Conservation (phyloP, 257 asterid species). For the Fraxinus cuspidata region DNA sequence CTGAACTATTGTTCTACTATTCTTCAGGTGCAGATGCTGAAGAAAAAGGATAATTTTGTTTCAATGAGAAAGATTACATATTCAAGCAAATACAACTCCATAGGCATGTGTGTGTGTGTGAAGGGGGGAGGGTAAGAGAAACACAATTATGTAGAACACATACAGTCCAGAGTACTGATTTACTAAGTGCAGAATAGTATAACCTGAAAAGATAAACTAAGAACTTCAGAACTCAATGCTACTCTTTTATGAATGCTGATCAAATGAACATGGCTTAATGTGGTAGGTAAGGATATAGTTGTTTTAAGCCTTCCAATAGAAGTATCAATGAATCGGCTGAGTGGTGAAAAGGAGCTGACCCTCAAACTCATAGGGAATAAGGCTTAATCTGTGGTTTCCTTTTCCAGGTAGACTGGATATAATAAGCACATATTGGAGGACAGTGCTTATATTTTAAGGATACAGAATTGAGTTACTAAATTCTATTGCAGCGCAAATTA, state of each 20-base stretch:
- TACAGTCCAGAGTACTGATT: background rate
- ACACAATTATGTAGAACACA: conserved; percentile 1
- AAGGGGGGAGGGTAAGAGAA: background rate
- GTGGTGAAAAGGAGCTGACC: background rate
- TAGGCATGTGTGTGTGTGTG: background rate
- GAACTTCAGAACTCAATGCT: background rate
- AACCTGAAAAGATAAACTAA: background rate
- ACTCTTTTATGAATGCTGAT: background rate
- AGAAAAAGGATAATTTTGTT: conserved; percentile 1
- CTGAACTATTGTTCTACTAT: background rate
- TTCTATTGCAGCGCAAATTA: too few relatives aligned
- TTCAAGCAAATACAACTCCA: conserved; percentile 15
- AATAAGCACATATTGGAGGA: background rate
- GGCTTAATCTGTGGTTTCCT: too few relatives aligned
- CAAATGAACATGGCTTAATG: background rate
- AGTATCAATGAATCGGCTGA: background rate
- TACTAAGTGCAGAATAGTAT: background rate
- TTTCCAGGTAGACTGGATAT: background rate
- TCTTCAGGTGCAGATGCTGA: background rate
- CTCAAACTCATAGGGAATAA: background rate
- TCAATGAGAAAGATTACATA: background rate
- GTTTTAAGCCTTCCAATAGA: background rate
- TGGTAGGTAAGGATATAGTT: background rate
- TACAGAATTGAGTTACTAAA: background rate
- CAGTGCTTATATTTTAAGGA: background rate